Evolutionary conservation across 2,329 filamentous ascomycete species (phyloP).

Genomic region (Cladosporium sp.): DNA sequence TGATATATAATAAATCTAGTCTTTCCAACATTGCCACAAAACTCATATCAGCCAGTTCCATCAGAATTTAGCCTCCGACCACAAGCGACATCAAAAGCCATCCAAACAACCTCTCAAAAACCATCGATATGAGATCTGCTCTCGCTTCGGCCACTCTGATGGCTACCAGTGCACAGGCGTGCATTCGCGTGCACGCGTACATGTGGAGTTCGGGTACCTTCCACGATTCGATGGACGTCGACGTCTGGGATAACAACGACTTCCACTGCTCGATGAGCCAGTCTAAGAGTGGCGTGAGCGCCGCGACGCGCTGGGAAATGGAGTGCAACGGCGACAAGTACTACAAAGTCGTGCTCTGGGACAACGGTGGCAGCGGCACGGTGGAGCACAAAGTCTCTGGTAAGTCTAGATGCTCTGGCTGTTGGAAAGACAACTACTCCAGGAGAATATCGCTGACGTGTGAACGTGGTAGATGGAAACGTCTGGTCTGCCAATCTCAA

Average conservation of each 20-base stretch:
- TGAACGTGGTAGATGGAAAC: constrained; percentile 6
- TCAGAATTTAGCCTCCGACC: constrained; percentile 29
- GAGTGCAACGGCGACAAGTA: constrained; percentile 7
- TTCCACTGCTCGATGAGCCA: constrained; percentile 5
- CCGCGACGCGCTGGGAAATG: constrained; percentile 4
- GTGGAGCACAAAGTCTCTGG: constrained; percentile 7
- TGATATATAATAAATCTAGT: constrained; percentile 2
- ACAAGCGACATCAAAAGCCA: constrained; percentile 65
- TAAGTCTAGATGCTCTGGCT: neutral
- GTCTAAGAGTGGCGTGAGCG: constrained; percentile 7
- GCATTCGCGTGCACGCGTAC: constrained; percentile 4
- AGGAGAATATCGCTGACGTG: neutral
- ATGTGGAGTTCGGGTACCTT: constrained; percentile 10
- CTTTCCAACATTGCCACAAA: constrained; percentile 4
- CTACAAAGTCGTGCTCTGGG: constrained; percentile 5
- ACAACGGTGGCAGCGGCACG: constrained; percentile 2
- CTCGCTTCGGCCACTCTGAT: constrained; percentile 1
- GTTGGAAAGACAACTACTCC: neutral
- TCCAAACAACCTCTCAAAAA: constrained; percentile 72
- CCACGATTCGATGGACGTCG: constrained; percentile 1
- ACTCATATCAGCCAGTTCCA: constrained; percentile 1
- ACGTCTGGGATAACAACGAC: constrained; percentile 11
- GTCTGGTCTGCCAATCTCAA: constrained; percentile 11
- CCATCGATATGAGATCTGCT: constrained; percentile 61
- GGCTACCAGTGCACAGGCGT: constrained; percentile 3